Conservation (phyloP, 23 red algal species). For the Gracilaria gracilis region DNA sequence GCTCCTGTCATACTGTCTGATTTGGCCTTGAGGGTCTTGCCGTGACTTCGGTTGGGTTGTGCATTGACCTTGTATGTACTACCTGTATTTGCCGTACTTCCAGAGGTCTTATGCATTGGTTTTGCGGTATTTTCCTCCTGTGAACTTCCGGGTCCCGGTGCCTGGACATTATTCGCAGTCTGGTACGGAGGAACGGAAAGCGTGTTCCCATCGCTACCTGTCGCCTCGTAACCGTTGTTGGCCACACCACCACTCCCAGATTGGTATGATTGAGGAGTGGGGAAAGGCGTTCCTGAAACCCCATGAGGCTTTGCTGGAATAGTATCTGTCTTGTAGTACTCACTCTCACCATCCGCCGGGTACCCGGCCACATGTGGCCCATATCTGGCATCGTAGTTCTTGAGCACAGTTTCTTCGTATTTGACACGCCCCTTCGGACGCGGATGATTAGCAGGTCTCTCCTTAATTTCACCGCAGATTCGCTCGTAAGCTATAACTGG, state of each 20-base stretch:
- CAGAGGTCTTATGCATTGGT: neutral
- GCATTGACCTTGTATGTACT: neutral
- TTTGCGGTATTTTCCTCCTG: neutral
- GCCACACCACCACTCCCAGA: neutral
- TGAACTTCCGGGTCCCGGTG: neutral
- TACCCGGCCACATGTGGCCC: slow-evolving; percentile 59
- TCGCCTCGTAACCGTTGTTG: neutral
- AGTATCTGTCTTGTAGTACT: slow-evolving; percentile 29
- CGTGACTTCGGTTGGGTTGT: neutral
- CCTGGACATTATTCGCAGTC: neutral
- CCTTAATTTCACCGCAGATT: slow-evolving; percentile 19
- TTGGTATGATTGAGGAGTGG: slow-evolving; percentile 12
- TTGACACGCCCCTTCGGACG: slow-evolving; percentile 37
- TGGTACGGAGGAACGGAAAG: neutral
- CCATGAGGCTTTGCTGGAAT: slow-evolving; percentile 51
- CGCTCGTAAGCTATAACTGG: slow-evolving; percentile 41
- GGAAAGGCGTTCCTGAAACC: slow-evolving; percentile 22
- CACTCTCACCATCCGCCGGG: slow-evolving; percentile 41
- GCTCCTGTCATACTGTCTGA: neutral
- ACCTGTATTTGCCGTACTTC: neutral
- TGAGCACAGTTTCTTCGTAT: slow-evolving; percentile 52
- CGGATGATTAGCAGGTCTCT: slow-evolving; percentile 34
- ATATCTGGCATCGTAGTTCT: slow-evolving; percentile 63
- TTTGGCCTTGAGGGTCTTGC: neutral
- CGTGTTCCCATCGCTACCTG: neutral